These are phyloP conservation scores for Elsinoe perseae DNA, from an alignment of 2,329 filamentous ascomycete genomes.

Conservation along the genomic window DNA sequence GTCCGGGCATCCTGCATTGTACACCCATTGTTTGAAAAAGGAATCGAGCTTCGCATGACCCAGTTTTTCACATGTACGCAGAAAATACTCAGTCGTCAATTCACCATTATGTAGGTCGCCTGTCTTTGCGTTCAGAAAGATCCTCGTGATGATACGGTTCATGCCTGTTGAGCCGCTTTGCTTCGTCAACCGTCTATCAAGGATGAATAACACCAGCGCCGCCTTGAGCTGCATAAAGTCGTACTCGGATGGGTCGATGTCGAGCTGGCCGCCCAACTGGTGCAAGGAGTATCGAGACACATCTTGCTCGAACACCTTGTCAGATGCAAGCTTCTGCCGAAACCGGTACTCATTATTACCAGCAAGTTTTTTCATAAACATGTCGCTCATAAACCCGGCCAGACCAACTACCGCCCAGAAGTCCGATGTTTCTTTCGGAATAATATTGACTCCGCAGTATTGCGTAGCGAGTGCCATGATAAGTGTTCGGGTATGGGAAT, in stretches of 20 bases:
- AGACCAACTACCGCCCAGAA: slow-evolving; percentile 85
- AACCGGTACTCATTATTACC: slow-evolving; percentile 94
- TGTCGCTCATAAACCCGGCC: slow-evolving; percentile 89
- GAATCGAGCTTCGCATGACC: slow-evolving; percentile 78
- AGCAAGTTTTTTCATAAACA: slow-evolving; percentile 82
- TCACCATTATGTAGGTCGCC: slow-evolving; percentile 63
- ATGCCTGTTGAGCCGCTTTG: slow-evolving; percentile 77
- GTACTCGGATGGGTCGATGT: slow-evolving; percentile 74
- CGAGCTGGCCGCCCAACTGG: slow-evolving; percentile 67
- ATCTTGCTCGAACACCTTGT: slow-evolving; percentile 74
- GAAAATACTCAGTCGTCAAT: slow-evolving; percentile 70
- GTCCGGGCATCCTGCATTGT: slow-evolving; percentile 77
- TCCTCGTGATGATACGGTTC: slow-evolving; percentile 73
- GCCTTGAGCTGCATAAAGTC: slow-evolving; percentile 91
- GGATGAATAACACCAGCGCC: slow-evolving; percentile 81
- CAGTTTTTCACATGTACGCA: slow-evolving; percentile 77
- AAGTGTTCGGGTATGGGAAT: slow-evolving; percentile 70
- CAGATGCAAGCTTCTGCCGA: slow-evolving; percentile 75
- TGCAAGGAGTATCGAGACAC: slow-evolving; percentile 73
- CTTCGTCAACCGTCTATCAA: slow-evolving; percentile 86
- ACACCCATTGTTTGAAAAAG: slow-evolving; percentile 92
- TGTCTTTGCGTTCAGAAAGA: slow-evolving; percentile 79
- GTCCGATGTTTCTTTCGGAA: slow-evolving; percentile 71
- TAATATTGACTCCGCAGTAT: slow-evolving; percentile 89
- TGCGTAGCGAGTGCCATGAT: slow-evolving; percentile 82